Conservation (phyloP, 2,329 filamentous ascomycete species). For the Karstenula rhodostoma region DNA sequence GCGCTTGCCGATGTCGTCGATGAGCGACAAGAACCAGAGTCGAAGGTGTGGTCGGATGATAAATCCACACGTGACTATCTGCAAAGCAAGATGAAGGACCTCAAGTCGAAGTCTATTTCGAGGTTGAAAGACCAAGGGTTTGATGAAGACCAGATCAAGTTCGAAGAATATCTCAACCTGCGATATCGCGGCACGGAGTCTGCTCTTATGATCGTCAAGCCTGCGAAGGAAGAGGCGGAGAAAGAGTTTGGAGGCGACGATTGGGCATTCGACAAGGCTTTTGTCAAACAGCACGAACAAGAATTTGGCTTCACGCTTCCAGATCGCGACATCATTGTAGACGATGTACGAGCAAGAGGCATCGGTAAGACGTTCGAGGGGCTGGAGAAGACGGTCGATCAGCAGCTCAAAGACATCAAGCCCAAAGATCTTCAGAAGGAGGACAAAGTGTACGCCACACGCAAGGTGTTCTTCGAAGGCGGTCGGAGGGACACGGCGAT, state of each 20-base stretch:
- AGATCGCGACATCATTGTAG: constrained; percentile 86
- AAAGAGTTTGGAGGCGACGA: constrained; percentile 69
- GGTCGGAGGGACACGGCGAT: constrained; percentile 80
- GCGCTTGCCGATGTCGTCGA: constrained; percentile 92
- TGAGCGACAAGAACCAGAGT: constrained; percentile 82
- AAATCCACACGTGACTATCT: constrained; percentile 69
- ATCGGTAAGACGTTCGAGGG: constrained; percentile 89
- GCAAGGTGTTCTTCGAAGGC: constrained; percentile 83
- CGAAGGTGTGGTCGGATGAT: constrained; percentile 66
- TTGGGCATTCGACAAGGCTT: constrained; percentile 85
- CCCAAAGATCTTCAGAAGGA: constrained; percentile 63
- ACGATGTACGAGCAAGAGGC: constrained; percentile 86
- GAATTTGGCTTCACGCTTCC: constrained; percentile 92
- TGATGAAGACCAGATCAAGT: constrained; percentile 74
- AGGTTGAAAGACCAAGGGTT: constrained; percentile 82
- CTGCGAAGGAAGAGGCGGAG: constrained; percentile 67
- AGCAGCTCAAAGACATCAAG: constrained; percentile 77
- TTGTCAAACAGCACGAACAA: constrained; percentile 85
- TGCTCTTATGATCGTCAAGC: constrained; percentile 86
- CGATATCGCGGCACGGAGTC: constrained; percentile 90
- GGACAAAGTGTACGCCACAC: constrained; percentile 71
- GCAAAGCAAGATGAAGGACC: constrained; percentile 75
- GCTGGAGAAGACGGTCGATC: constrained; percentile 81
- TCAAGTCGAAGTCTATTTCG: constrained; percentile 76
- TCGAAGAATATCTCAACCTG: constrained; percentile 95